These are phyloP conservation scores for Salix exigua DNA, from an alignment of 345 rosid genomes.

Conservation along the genomic window DNA sequence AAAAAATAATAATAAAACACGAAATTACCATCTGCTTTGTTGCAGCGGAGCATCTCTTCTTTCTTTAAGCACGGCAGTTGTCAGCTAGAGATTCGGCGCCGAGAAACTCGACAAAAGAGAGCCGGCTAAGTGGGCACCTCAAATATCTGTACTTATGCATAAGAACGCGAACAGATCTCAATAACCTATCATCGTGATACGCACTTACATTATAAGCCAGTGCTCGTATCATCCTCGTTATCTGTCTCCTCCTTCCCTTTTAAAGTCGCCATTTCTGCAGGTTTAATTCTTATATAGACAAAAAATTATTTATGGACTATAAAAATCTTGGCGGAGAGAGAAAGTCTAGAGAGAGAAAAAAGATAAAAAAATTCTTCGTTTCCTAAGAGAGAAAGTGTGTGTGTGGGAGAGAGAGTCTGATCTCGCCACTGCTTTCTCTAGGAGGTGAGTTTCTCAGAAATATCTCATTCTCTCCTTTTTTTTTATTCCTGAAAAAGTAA, in stretches of 20 bases:
- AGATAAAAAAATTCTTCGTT: background rate
- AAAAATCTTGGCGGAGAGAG: constrained; percentile 16
- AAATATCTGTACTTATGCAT: constrained; percentile 20
- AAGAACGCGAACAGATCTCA: rapidly evolving
- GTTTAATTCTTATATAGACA: constrained; percentile 21
- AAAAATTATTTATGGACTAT: constrained; percentile 18
- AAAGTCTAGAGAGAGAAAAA: constrained; percentile 13
- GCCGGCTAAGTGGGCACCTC: constrained; percentile 65
- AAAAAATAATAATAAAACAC: background rate
- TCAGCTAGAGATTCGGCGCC: constrained; percentile 72
- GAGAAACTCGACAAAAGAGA: constrained; percentile 53
- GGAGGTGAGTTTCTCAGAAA: constrained; percentile 41
- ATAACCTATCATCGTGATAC: background rate
- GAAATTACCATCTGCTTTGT: background rate
- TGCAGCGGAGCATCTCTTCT: background rate
- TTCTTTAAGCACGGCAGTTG: constrained; percentile 30
- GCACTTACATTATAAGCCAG: rapidly evolving
- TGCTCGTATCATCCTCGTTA: constrained; percentile 11
- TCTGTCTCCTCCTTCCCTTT: constrained; percentile 47
- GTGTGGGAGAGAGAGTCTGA: constrained; percentile 27
- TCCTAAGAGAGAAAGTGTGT: constrained; percentile 20
- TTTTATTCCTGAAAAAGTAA: constrained; percentile 27
- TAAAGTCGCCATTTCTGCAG: constrained; percentile 44
- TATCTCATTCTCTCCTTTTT: constrained; percentile 14
- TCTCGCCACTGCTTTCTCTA: constrained; percentile 21